phyloP scores from a whole-genome alignment of 495 filamentous ascomycete species.

The Trypethelium eluteriae region DNA sequence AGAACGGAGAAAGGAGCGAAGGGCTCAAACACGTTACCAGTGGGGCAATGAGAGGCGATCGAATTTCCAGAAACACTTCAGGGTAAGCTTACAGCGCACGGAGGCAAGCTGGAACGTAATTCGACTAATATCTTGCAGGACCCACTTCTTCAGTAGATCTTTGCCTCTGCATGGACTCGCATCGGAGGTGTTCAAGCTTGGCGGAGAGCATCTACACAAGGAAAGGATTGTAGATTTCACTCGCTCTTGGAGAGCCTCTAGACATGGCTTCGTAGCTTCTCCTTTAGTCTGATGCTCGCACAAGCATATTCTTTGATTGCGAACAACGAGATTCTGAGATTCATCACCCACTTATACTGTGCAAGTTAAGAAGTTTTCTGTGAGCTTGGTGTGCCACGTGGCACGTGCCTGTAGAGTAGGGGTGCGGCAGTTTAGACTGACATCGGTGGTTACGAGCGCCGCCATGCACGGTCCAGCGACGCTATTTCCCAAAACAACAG shows the following conservation, averaged over 20 bases:
- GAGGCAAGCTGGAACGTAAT: not conserved
- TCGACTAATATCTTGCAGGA: conserved; percentile 17
- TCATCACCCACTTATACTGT: too few relatives aligned
- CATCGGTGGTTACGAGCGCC: not conserved
- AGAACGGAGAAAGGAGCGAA: conserved; percentile 53
- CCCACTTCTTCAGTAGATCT: conserved; percentile 28
- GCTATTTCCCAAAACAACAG: not conserved
- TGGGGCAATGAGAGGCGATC: conserved; percentile 55
- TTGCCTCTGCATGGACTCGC: conserved; percentile 5
- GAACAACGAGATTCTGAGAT: too few relatives aligned
- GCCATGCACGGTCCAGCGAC: not conserved
- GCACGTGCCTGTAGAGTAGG: not conserved
- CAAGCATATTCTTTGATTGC: too few relatives aligned
- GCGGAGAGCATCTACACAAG: not conserved
- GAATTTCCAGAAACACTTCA: conserved; percentile 73
- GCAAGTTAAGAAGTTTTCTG: too few relatives aligned
- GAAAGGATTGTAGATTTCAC: too few relatives aligned
- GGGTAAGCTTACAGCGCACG: conserved; percentile 42
- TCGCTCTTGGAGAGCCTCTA: too few relatives aligned
- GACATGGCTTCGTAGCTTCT: too few relatives aligned
- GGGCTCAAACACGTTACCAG: conserved; percentile 50
- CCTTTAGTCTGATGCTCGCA: too few relatives aligned
- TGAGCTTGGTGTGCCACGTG: not conserved
- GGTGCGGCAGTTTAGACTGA: not conserved
- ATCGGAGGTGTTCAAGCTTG: not conserved